These are phyloP conservation scores for Malus asiatica DNA, from an alignment of 306 rosid species.

Conservation along the genomic window DNA sequence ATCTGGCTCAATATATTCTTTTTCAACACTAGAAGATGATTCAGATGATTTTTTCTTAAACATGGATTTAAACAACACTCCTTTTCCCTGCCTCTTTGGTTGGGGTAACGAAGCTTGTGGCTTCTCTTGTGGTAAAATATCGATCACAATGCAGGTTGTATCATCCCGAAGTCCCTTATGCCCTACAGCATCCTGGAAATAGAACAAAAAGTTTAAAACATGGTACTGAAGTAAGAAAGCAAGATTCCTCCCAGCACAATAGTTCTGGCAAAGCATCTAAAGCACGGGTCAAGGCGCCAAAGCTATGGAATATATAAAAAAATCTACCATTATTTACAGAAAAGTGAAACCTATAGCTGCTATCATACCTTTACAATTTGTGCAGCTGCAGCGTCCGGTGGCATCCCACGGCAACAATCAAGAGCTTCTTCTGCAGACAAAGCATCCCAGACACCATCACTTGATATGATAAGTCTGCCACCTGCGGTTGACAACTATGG, in stretches of 20 bases:
- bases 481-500: conserved; percentile 82
- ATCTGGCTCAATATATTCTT: conserved; percentile 73
- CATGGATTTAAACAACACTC: conserved; percentile 79
- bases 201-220: conserved; percentile 15
- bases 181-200: conserved; percentile 74
- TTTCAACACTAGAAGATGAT: conserved; percentile 62
- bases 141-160: conserved; percentile 91
- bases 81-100: conserved; percentile 66
- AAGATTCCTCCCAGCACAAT: not conserved
- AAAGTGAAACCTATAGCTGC: conserved; percentile 9
- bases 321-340: conserved; percentile 9
- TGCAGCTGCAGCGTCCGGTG: conserved; percentile 74
- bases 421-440: conserved; percentile 69
- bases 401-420: conserved; percentile 88
- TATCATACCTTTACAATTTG: conserved; percentile 77
- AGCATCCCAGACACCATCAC: conserved; percentile 99
- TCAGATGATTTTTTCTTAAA: conserved; percentile 68
- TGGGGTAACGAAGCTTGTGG: conserved; percentile 46
- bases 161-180: conserved; percentile 99
- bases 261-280: conserved; percentile 13
- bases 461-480: conserved; percentile 89
- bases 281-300: conserved; percentile 6
- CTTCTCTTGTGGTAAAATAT: conserved; percentile 73
- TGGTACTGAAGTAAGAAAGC: not conserved
- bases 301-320: not conserved